Evolutionary conservation across 139 green algal genomes (phyloP).

Genomic region (Nannochloris sp.): DNA sequence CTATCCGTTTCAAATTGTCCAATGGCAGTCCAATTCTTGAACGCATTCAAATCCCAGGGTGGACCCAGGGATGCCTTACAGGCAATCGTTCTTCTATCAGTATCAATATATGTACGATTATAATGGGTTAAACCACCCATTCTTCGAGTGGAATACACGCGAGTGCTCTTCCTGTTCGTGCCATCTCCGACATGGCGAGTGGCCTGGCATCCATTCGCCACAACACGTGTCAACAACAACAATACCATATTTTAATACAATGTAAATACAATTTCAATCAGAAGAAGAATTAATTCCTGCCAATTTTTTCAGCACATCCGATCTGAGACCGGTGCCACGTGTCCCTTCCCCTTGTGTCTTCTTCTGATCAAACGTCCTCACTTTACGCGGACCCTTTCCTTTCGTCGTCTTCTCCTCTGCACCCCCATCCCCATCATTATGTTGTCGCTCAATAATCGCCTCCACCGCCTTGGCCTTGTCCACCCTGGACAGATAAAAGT

Average conservation of each 20-base stretch:
- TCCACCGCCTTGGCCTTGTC: constrained; percentile 50
- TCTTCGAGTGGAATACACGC: constrained; percentile 35
- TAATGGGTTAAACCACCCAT: too few species aligned
- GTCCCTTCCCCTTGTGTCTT: constrained; percentile 31
- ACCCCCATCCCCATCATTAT: neutral
- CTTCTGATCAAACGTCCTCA: constrained; percentile 48
- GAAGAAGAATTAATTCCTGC: neutral
- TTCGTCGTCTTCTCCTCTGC: neutral
- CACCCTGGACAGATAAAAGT: constrained; percentile 79
- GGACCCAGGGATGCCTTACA: neutral
- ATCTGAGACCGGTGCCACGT: constrained; percentile 25
- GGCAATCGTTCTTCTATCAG: neutral
- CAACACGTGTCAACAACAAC: neutral
- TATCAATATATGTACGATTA: too few species aligned
- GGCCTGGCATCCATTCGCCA: too few species aligned
- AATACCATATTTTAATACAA: too few species aligned
- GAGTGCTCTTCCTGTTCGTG: constrained; percentile 31
- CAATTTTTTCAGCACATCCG: neutral
- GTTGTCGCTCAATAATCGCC: constrained; percentile 24
- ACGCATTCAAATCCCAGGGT: neutral
- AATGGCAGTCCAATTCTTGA: neutral
- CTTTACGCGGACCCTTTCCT: neutral
- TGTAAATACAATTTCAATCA: too few species aligned
- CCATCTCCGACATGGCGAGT: constrained; percentile 52
- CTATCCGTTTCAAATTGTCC: neutral